Evolutionary conservation across 192 early-diverging fungal species (phyloP), one percentile per base, ranked within the genome.

Genomic region (Coemansia sp.): DNA sequence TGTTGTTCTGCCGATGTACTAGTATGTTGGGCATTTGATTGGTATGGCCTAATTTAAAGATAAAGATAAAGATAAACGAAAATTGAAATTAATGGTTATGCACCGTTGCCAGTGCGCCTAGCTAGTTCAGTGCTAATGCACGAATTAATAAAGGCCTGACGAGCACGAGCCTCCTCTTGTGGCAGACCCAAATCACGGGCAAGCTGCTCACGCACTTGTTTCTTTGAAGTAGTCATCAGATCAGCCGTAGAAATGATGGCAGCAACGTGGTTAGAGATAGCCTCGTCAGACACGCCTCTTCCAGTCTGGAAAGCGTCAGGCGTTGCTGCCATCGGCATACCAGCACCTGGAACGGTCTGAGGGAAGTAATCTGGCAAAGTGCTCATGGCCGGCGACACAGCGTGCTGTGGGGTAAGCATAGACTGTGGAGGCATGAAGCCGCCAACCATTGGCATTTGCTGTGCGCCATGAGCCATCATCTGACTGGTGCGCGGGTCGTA

Each of bases 151-250:
- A 72, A 65, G 21, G 57, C 51, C 31, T 73, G 62, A 24, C 70
- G 76, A 1, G 66, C 62, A 27, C 64, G 67, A 41, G 56, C 24
- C 50, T 78, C 76, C 9, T 78, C 76, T 2, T 54, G 58, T 52
- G 66, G 51, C 57, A 78, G 25, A 21, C 60, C 59, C 49, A 78
- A 56, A 21, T 73, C 67, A 48, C 70, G 62, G 10, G 71, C 71
- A 14, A 73, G 50, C 52, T 78, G 86, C 54, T 94, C 91, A 48
- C 96, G 91, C 18, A 98, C 93, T 83, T 89, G 89, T 72, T 97
- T 97, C 87, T 98, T 97, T 25, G 96, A 96, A 49, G 96, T 89
- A 10, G 88, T 91, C 95, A 95, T 96, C 58, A 98, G 79, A 69
- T 98, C 90, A 18, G 91, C 93, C 0, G 88, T 89, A 4, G 87